Conservation (phyloP, 2,329 filamentous ascomycete genomes). For the Colletotrichum lini region DNA sequence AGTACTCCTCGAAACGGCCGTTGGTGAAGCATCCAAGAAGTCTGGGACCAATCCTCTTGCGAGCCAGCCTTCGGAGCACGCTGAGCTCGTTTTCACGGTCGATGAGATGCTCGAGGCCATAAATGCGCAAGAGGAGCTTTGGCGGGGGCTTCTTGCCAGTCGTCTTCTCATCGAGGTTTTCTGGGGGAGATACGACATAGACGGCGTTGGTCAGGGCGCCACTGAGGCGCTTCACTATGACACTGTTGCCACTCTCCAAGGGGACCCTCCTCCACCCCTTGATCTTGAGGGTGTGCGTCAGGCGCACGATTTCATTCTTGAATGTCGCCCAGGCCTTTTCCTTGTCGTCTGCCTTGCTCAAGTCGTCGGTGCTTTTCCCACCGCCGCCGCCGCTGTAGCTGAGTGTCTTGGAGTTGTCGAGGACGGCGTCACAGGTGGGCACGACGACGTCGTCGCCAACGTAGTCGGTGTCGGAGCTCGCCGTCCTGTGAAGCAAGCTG, state of each 20-base stretch:
- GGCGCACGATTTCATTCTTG: slow-evolving; percentile 91
- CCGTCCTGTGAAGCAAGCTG: slow-evolving; percentile 60
- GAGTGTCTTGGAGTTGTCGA: slow-evolving; percentile 93
- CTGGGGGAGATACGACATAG: slow-evolving; percentile 90
- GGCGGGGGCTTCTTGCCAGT: slow-evolving; percentile 62
- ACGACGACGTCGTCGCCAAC: slow-evolving; percentile 86
- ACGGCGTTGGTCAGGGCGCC: slow-evolving; percentile 97
- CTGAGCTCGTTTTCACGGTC: slow-evolving; percentile 91
- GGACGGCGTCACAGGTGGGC: slow-evolving; percentile 84
- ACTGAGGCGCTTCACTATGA: slow-evolving; percentile 83
- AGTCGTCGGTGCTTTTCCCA: slow-evolving; percentile 56
- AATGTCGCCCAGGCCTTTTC: slow-evolving; percentile 87
- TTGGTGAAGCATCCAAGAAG: slow-evolving; percentile 94
- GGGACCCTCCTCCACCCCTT: slow-evolving; percentile 93
- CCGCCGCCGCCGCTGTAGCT: slow-evolving; percentile 75
- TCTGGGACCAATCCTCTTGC: slow-evolving; percentile 93
- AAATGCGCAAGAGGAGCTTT: slow-evolving; percentile 91
- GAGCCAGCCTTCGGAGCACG: slow-evolving; percentile 86
- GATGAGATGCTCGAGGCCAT: slow-evolving; percentile 96
- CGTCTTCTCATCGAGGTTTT: slow-evolving; percentile 62
- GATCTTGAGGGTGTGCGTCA: slow-evolving; percentile 88
- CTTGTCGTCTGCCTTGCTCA: slow-evolving; percentile 68
- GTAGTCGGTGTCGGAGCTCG: slow-evolving; percentile 89
- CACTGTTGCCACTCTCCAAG: slow-evolving; percentile 76
- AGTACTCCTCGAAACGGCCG: slow-evolving; percentile 95